Evolutionary conservation across 345 rosid genomes (phyloP).

Genomic region (Aquilaria malaccensis): DNA sequence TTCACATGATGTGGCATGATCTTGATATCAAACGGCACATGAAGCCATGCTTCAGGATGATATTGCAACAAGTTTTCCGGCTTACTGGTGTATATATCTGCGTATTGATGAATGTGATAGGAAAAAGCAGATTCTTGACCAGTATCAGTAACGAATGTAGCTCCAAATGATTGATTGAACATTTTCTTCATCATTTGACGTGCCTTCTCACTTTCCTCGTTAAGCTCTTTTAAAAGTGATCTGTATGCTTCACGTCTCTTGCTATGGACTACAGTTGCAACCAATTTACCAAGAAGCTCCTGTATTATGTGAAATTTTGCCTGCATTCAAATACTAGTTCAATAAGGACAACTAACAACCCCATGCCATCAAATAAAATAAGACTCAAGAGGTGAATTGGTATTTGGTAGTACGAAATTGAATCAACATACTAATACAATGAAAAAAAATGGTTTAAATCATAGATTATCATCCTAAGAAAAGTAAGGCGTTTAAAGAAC

Average conservation of each 20-base stretch:
- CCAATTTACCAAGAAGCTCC: conserved; percentile 85
- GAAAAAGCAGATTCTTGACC: conserved; percentile 97
- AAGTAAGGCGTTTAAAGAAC: neutral
- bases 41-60: conserved; percentile 93
- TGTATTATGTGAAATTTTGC: conserved; percentile 91
- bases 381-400: neutral
- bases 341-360: neutral
- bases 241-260: conserved; percentile 43
- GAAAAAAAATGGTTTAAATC: neutral
- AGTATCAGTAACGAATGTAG: conserved; percentile 84
- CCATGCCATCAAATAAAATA: neutral
- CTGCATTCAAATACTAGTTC: conserved; percentile 23
- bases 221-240: conserved; percentile 60
- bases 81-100: conserved; percentile 88
- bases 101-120: conserved; percentile 91
- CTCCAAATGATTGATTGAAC: conserved; percentile 94
- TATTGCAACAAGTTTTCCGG: conserved; percentile 82
- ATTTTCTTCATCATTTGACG: conserved; percentile 64
- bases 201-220: conserved; percentile 69
- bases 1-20: conserved; percentile 97
- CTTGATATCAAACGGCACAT: conserved; percentile 79
- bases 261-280: conserved; percentile 40
- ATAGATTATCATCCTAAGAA: neutral
- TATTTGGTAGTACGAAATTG: neutral
- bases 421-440: too few species aligned